phyloP scores from a whole-genome alignment of 495 filamentous ascomycete genomes.

The Aspergillus sparsus region DNA sequence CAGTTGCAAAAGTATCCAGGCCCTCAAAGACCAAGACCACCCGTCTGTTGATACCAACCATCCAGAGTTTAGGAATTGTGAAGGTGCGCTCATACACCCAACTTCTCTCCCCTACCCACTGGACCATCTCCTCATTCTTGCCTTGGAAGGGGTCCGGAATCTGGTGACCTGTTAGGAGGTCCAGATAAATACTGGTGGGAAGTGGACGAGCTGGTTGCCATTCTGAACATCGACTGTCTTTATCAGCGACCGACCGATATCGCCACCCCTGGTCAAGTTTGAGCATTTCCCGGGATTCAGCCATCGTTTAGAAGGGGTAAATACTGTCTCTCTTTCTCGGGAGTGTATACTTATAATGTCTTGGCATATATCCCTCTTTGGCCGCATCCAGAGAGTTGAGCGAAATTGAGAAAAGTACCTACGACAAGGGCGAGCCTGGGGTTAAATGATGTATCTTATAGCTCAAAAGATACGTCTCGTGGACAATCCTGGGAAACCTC shows the following conservation, averaged over 20 bases:
- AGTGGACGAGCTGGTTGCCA: neutral
- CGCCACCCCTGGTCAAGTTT: neutral
- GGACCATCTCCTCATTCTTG: slow-evolving; percentile 3
- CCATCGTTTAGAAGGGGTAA: neutral
- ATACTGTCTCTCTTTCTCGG: too few relatives aligned
- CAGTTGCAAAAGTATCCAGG: slow-evolving; percentile 4
- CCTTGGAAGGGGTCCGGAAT: slow-evolving; percentile 4
- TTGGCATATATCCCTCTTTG: too few relatives aligned
- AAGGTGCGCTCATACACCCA: neutral
- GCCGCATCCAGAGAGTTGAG: too few relatives aligned
- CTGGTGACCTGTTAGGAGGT: neutral
- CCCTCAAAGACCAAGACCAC: neutral
- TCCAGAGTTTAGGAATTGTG: neutral
- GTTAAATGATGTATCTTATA: too few relatives aligned
- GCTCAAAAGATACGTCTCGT: too few relatives aligned
- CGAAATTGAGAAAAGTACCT: too few relatives aligned
- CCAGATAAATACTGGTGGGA: neutral
- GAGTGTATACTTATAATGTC: too few relatives aligned
- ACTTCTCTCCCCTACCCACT: neutral
- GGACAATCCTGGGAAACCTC: too few relatives aligned
- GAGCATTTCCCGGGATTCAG: neutral
- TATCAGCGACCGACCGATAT: neutral
- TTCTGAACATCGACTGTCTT: neutral
- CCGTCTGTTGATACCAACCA: neutral
- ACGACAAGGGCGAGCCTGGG: too few relatives aligned